phyloP scores from a whole-genome alignment of 1,284 basidiomycete genomes.

The Anthracocystis setariae region DNA sequence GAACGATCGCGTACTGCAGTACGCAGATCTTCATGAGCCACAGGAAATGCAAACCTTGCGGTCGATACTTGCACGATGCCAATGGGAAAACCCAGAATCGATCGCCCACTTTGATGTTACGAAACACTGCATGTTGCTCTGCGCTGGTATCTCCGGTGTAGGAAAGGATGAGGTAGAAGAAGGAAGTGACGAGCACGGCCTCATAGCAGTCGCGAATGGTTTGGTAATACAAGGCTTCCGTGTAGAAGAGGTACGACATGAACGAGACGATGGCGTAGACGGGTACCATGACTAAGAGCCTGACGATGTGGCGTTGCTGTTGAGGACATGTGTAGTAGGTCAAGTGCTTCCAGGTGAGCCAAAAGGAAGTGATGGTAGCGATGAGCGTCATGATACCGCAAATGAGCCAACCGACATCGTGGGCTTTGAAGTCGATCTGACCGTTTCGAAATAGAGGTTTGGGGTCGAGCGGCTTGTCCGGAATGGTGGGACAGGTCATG shows the following conservation, averaged over 20 bases:
- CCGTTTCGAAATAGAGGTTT: conserved; percentile 75
- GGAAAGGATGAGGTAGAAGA: conserved; percentile 80
- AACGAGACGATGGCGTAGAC: conserved; percentile 78
- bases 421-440: conserved; percentile 73
- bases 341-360: conserved; percentile 71
- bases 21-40: conserved; percentile 82
- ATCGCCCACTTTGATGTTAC: conserved; percentile 67
- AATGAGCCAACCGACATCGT: conserved; percentile 77
- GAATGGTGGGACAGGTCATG: conserved; percentile 47
- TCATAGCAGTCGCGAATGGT: conserved; percentile 65
- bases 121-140: conserved; percentile 76
- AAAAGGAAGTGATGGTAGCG: conserved; percentile 36
- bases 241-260: conserved; percentile 76
- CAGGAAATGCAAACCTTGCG: conserved; percentile 74
- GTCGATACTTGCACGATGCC: conserved; percentile 75
- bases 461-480: conserved; percentile 49
- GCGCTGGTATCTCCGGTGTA: conserved; percentile 76
- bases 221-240: conserved; percentile 64
- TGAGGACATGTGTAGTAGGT: conserved; percentile 77
- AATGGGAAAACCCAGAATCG: conserved; percentile 79
- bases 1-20: conserved; percentile 80
- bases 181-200: conserved; percentile 71
- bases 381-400: conserved; percentile 73
- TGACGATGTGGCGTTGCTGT: conserved; percentile 69
- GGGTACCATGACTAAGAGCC: conserved; percentile 81